Evolutionary conservation across 495 filamentous ascomycete genomes (phyloP).

Genomic region (Xylaria intraflava): DNA sequence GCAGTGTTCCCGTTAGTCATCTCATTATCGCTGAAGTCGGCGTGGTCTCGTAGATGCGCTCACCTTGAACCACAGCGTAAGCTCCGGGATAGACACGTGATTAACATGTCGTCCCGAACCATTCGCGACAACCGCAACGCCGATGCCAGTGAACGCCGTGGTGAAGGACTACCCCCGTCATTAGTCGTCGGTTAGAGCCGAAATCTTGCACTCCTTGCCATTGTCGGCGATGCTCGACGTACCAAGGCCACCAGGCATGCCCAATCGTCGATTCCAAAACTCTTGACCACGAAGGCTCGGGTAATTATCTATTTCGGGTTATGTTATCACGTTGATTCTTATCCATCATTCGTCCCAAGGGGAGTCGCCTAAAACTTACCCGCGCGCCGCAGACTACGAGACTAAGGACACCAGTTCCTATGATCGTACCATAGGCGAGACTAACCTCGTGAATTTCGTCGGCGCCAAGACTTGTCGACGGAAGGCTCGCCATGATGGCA

Average conservation of each 20-base stretch:
- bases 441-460: constrained; percentile 6
- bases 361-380: not conserved
- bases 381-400: constrained; percentile 1
- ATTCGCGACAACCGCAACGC: not conserved
- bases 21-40: too few species aligned
- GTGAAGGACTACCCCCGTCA: not conserved
- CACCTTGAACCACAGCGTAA: constrained; percentile 9
- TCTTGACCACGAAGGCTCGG: constrained; percentile 3
- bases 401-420: constrained; percentile 4
- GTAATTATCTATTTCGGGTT: not conserved
- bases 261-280: constrained; percentile 10
- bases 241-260: constrained; percentile 9
- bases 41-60: not conserved
- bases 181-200: not conserved
- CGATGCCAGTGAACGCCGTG: not conserved
- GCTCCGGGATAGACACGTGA: not conserved
- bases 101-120: constrained; percentile 5
- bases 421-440: constrained; percentile 12
- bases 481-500: not conserved
- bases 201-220: not conserved
- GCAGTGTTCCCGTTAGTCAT: not conserved
- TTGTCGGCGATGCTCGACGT: not conserved
- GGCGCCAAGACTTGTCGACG: not conserved
- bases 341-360: not conserved
- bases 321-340: not conserved